A percentile compares a stretch with the other conserved stretches of the same genome.
phyloP scores from a whole-genome alignment of 345 rosid genomes.

The Murraya koenigii region DNA sequence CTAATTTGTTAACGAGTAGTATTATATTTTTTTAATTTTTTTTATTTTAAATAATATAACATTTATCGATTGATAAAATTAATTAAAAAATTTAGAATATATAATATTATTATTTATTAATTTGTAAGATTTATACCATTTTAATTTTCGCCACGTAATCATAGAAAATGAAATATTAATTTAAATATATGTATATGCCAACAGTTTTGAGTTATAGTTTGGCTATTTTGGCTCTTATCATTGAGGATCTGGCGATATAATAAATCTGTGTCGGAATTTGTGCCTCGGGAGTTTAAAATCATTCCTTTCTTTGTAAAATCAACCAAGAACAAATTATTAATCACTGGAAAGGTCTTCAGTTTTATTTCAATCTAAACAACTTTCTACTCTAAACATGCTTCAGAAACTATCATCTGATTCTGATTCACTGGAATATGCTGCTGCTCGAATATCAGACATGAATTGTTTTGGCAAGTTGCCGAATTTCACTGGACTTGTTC shows the following conservation, averaged over 20 bases:
- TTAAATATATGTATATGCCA: background rate
- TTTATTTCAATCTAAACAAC: background rate
- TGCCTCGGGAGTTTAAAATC: background rate
- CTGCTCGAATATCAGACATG: constrained; percentile 31
- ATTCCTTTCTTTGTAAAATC: background rate
- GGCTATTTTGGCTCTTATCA: background rate
- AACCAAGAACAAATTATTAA: background rate
- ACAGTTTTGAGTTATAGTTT: background rate
- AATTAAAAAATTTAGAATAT: too few species aligned
- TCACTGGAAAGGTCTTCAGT: background rate
- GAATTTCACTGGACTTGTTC: constrained; percentile 30
- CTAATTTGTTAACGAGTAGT: too few species aligned
- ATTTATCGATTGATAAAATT: too few species aligned
- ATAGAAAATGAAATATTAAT: background rate
- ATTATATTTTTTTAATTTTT: too few species aligned
- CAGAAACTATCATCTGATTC: constrained; percentile 53
- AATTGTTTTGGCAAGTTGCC: constrained; percentile 45
- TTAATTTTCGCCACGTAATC: background rate
- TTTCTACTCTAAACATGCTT: background rate
- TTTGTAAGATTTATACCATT: too few species aligned
- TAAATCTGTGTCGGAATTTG: background rate
- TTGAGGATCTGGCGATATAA: background rate
- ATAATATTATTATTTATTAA: too few species aligned
- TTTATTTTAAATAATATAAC: too few species aligned
- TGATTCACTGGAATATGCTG: constrained; percentile 46